These are phyloP conservation scores for Daldinia concentrica DNA, from an alignment of 495 filamentous ascomycete genomes.

Conservation along the genomic window DNA sequence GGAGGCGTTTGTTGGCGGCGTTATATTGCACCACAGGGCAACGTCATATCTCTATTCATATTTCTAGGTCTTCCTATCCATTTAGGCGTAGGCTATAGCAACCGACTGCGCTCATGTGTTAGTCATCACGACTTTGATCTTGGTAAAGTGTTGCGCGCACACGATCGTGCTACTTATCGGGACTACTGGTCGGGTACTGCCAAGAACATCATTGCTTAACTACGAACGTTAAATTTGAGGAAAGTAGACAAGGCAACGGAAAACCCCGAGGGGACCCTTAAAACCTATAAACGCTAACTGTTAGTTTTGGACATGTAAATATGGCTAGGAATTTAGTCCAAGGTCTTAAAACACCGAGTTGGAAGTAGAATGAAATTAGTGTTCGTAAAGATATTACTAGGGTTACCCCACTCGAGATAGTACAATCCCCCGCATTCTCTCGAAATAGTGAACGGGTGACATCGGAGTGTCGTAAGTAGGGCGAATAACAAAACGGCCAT, in stretches of 20 bases:
- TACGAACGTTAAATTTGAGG: background rate
- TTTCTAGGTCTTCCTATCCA: constrained; percentile 17
- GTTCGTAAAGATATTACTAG: background rate
- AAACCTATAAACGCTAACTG: background rate
- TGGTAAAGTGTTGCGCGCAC: constrained; percentile 15
- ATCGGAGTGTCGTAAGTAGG: constrained; percentile 21
- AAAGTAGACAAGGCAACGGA: background rate
- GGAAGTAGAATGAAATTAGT: background rate
- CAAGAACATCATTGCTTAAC: background rate
- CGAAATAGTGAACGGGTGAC: constrained; percentile 12
- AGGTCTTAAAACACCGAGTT: background rate
- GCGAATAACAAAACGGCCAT: constrained; percentile 1
- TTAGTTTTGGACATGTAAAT: background rate
- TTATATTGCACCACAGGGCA: constrained; percentile 29
- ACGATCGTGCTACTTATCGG: constrained; percentile 36
- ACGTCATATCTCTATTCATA: constrained; percentile 5
- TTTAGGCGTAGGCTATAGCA: constrained; percentile 25
- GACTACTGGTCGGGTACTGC: constrained; percentile 21
- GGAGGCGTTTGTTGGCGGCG: constrained; percentile 24
- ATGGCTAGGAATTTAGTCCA: background rate
- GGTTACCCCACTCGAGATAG: constrained; percentile 21
- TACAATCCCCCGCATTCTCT: constrained; percentile 31
- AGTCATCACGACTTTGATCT: constrained; percentile 26
- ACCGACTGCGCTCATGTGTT: constrained; percentile 8
- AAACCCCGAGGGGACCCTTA: background rate